Base-by-base conservation (phyloP, 805 yeast species). In the Debaryomyces prosopidis region DNA sequence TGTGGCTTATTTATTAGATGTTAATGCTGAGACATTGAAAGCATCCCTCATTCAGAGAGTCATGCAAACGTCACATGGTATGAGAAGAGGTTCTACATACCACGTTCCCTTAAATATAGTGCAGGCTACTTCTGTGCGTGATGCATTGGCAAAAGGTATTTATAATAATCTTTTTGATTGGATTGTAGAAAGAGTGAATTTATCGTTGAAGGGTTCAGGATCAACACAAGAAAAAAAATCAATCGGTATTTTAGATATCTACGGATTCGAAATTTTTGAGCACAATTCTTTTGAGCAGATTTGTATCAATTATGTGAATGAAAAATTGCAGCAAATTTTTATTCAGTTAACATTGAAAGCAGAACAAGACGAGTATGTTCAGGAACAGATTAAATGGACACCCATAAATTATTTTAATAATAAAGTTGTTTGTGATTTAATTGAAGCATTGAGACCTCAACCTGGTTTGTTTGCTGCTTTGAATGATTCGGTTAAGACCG, bases 401-500 rank as follows among this genome's bases (percentile, higher is more conserved):
- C 98, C 98, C 17, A 94, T 94, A 59, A 87, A 94, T 51, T 94
- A 90, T 67, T 94, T 94, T 73, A 94, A 94, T 69, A 94, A 94
- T 70, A 85, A 92, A 68, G 85, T 94, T 54, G 99, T 94, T 26
- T 94, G 98, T 73, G 99, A 94, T 57, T 77, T 94, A 62, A 94
- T 94, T 60, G 99, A 94, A 69, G 86, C 89, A 23, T 81, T 82
- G 48, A 82, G 97, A 60, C 98, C 99, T 1, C 72, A 68, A 45
- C 97, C 97, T 1, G 99, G 99, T 48, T 77, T 94, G 36, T 91
- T 94, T 72, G 95, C 98, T 2, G 96, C 96, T 2, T 77, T 94
- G 69, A 94, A 92, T 67, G 99, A 94, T 73, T 92, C 98, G 0
- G 85, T 90, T 59, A 97, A 97, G 31, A 94, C 98, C 20, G 99